Base-by-base conservation (phyloP, 2,329 filamentous ascomycete genomes). In the Paecilomyces sp. region DNA sequence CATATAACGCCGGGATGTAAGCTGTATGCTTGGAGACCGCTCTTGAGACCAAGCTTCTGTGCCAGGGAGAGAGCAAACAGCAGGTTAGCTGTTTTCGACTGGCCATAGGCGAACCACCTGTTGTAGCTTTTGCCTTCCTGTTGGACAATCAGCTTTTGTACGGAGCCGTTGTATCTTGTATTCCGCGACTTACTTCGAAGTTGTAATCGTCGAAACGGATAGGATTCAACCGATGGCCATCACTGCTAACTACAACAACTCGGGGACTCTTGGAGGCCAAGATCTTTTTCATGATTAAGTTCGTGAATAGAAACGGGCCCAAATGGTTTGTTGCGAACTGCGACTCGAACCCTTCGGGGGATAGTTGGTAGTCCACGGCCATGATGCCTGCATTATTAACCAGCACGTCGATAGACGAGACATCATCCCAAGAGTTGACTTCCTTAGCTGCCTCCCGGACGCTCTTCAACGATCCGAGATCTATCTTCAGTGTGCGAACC, bases 331-430 rank as follows among this genome's bases (percentile, higher is more conserved):
- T 74, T 4, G 68, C 70, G 22, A 77, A 71, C 24, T 74, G 73
- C 3, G 65, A 66, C 63, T 80, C 77, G 54, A 76, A 68, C 7
- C 72, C 73, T 24, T 79, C 73, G 0, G 57, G 56, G 1, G 74
- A 71, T 30, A 67, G 57, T 25, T 61, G 50, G 56, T 72, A 72
- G 1, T 66, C 62, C 9, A 63, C 54, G 1, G 65, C 69, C 72
- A 77, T 77, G 36, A 78, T 65, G 1, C 75, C 77, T 12, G 78
- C 76, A 60, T 77, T 80, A 66, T 79, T 76, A 59, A 80, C 71
- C 2, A 79, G 63, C 1, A 80, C 66, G 62, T 78, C 74, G 51
- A 80, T 71, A 0, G 63, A 60, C 15, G 68, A 64, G 28, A 71
- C 60, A 51, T 71, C 66, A 4, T 60, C 58, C 24, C 67, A 68